A percentile compares a stretch with the other conserved stretches of the same genome.
phyloP scores from a whole-genome alignment of 2,329 filamentous ascomycete genomes.

The Pyrenophora tritici-repentis region DNA sequence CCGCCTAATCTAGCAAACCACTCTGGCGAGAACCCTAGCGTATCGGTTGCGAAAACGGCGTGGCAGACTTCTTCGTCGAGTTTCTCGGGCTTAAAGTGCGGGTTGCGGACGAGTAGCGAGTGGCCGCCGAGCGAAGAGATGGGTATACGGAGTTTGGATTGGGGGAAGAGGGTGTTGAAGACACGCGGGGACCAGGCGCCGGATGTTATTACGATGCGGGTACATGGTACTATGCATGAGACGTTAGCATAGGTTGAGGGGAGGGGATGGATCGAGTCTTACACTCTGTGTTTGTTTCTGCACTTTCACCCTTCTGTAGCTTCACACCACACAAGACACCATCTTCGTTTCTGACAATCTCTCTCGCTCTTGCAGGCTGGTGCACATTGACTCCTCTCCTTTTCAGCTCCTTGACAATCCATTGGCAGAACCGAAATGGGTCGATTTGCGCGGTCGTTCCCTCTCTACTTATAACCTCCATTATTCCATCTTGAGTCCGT shows the following conservation, averaged over 20 bases:
- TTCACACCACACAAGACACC: constrained; percentile 59
- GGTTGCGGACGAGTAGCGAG: constrained; percentile 69
- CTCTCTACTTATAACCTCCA: constrained; percentile 66
- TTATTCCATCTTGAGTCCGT: constrained; percentile 57
- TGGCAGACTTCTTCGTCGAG: constrained; percentile 61
- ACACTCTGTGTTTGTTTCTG: constrained; percentile 13
- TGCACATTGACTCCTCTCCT: constrained; percentile 68
- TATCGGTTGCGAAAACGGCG: constrained; percentile 69
- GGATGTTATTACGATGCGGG: constrained; percentile 67
- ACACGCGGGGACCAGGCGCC: constrained; percentile 73
- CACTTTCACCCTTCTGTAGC: constrained; percentile 13
- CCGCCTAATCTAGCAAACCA: constrained; percentile 69
- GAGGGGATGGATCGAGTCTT: not conserved
- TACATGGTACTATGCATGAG: constrained; percentile 60
- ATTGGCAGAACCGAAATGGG: constrained; percentile 68
- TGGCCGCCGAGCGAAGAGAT: constrained; percentile 71
- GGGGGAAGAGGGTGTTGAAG: constrained; percentile 68
- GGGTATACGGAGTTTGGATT: constrained; percentile 58
- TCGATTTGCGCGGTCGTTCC: constrained; percentile 71
- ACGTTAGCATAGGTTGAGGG: constrained; percentile 24
- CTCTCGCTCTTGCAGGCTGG: constrained; percentile 64
- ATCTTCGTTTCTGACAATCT: constrained; percentile 57
- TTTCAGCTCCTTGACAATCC: constrained; percentile 64
- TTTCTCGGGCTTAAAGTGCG: constrained; percentile 54
- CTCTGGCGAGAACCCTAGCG: constrained; percentile 68